Percentiles rank a stretch among this genome's conserved stretches.
These are phyloP conservation scores for Phytopythium cucurbitacearum DNA, from an alignment of 352 stramenopile genomes.

Conservation along the genomic window DNA sequence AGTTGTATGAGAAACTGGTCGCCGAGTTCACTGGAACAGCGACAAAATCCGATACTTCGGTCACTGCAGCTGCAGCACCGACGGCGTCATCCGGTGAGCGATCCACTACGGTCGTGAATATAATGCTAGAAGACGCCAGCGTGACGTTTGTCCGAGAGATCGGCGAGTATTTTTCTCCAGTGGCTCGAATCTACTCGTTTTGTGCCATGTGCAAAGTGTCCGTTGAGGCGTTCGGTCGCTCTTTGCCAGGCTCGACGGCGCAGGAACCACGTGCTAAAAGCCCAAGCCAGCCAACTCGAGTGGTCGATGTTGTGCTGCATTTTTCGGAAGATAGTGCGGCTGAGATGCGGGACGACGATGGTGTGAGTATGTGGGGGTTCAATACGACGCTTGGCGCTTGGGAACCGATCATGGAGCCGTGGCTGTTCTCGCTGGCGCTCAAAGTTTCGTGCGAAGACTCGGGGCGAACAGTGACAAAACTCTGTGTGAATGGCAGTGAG, in stretches of 20 bases:
- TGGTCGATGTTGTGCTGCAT: constrained; percentile 35
- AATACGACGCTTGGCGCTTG: constrained; percentile 69
- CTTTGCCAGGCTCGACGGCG: constrained; percentile 10
- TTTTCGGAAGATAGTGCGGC: constrained; percentile 52
- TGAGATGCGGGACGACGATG: constrained; percentile 57
- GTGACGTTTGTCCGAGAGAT: constrained; percentile 73
- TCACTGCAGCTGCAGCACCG: background rate
- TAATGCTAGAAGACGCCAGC: constrained; percentile 63
- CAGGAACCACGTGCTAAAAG: no score
- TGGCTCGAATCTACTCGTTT: constrained; percentile 60
- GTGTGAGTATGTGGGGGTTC: constrained; percentile 74
- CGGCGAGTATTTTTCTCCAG: constrained; percentile 64
- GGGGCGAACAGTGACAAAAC: constrained; percentile 46
- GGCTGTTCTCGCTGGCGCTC: constrained; percentile 53
- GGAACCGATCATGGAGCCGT: constrained; percentile 78
- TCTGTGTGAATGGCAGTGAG: constrained; percentile 52
- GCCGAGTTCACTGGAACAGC: constrained; percentile 4
- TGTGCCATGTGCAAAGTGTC: constrained; percentile 62
- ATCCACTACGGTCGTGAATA: constrained; percentile 30
- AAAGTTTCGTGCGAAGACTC: constrained; percentile 28
- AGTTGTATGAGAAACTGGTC: constrained; percentile 5
- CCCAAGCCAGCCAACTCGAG: constrained; percentile 3
- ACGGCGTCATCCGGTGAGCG: constrained; percentile 6
- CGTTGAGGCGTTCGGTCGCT: constrained; percentile 23
- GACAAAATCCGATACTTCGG: constrained; percentile 4